phyloP scores from a whole-genome alignment of 1,284 basidiomycete species.

The Moesziomyces sp. region DNA sequence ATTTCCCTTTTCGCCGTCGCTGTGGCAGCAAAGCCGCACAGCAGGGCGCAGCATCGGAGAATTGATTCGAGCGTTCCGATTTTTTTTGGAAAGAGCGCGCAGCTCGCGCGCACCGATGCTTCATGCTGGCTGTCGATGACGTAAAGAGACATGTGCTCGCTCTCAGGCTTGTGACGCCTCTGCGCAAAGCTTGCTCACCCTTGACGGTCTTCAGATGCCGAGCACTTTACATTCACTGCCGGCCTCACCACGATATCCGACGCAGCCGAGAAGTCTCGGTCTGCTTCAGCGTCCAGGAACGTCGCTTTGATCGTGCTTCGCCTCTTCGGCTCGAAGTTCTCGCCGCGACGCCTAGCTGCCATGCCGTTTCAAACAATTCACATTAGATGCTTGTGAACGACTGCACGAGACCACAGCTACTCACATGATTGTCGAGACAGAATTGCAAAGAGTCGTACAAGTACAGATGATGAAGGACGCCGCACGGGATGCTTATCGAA shows the following conservation, averaged over 20 bases:
- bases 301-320: not conserved
- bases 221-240: not conserved
- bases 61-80: not conserved
- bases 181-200: not conserved
- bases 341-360: not conserved
- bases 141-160: not conserved
- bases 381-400: too few relatives aligned
- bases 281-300: not conserved
- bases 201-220: not conserved
- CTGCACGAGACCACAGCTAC: too few relatives aligned
- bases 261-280: too few relatives aligned
- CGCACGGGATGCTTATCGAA: conserved; percentile 11
- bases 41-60: not conserved
- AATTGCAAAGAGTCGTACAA: conserved; percentile 11
- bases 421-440: not conserved
- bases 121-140: not conserved
- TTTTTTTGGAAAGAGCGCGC: not conserved
- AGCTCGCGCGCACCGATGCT: too few relatives aligned
- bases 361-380: conserved; percentile 39
- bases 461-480: conserved; percentile 8
- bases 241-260: too few relatives aligned
- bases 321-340: not conserved
- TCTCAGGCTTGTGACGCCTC: not conserved
- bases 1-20: not conserved
- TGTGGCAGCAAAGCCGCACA: too few relatives aligned